Evolutionary conservation across 768 basidiomycete species (phyloP).

Genomic region (Trametes cingulata): DNA sequence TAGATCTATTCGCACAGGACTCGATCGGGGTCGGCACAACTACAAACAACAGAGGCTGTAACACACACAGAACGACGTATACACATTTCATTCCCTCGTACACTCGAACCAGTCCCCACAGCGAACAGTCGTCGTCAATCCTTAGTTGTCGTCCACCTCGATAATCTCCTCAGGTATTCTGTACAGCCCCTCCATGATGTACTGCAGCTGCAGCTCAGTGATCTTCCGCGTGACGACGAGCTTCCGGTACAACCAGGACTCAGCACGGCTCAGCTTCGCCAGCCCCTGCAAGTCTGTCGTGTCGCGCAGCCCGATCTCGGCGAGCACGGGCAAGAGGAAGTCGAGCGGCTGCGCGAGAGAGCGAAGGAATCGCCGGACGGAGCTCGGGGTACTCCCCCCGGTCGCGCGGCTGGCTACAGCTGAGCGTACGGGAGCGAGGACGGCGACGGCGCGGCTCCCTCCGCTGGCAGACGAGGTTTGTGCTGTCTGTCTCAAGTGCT

Average conservation of each 20-base stretch:
- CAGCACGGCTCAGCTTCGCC: not conserved
- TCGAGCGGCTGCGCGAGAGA: constrained; percentile 5
- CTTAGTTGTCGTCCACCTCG: not conserved
- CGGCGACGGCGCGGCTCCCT: no score
- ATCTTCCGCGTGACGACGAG: not conserved
- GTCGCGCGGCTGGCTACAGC: not conserved
- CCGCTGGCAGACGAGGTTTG: no score
- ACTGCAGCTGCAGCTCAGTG: not conserved
- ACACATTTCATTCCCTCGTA: no score
- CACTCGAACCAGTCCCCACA: no score
- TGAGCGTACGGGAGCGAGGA: not conserved
- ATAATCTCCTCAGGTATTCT: not conserved
- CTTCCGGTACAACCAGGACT: not conserved
- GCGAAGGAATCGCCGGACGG: not conserved
- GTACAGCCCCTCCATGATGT: not conserved
- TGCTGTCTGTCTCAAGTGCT: no score
- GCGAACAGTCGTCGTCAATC: no score
- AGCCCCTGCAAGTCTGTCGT: not conserved
- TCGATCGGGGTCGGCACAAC: no score
- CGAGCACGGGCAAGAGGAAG: not conserved
- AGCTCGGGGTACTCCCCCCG: not conserved
- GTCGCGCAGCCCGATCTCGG: not conserved
- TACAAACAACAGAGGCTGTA: no score
- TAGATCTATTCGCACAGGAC: no score
- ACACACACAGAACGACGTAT: no score